Evolutionary conservation across 2,329 filamentous ascomycete genomes (phyloP), one percentile per base, ranked within the genome.

Genomic region (Chaetoscypha palmicola): DNA sequence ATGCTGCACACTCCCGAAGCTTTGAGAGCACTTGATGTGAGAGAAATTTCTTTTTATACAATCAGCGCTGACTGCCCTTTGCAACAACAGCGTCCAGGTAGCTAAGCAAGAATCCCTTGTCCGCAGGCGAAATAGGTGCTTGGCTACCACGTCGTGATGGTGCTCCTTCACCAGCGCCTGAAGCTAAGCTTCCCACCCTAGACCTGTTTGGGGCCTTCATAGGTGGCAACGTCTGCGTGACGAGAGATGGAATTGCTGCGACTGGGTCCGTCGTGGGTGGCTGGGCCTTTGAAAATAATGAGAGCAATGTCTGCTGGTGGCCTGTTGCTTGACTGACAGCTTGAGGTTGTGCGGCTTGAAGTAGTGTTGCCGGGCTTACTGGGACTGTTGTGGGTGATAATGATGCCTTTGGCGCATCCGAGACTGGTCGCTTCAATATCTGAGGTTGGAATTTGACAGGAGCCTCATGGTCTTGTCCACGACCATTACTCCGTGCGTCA

Each of bases 101-200:
- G 8, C 77, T 82, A 40, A 92, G 69, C 59, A 94, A 66, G 56
- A 92, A 92, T 12, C 73, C 81, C 59, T 85, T 82, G 54, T 92
- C 81, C 0, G 78, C 82, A 0, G 84, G 76, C 3, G 81, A 83
- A 34, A 80, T 78, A 10, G 75, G 68, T 23, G 71, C 70, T 57
- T 74, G 68, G 49, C 70, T 75, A 14, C 68, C 69, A 9, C 72
- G 67, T 31, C 70, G 65, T 28, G 55, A 46, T 33, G 47, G 20
- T n/a, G 46, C 36, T 49, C 44, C 35, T 48, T 55, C 48, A 45
- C 48, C 51, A 45, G 62, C 48, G 45, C 48, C 51, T 44, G 62
- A 56, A 3, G 40, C 52, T 44, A 61, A 31, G 50, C 49, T 55
- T 34, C 48, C 50, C 36, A 58, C 45, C 62, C 66, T 47, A 8